A percentile compares a stretch with the other conserved stretches of the same genome.
Evolutionary conservation across 2,329 filamentous ascomycete genomes (phyloP).

Genomic region (Phaeosphaeriaceae sp.): DNA sequence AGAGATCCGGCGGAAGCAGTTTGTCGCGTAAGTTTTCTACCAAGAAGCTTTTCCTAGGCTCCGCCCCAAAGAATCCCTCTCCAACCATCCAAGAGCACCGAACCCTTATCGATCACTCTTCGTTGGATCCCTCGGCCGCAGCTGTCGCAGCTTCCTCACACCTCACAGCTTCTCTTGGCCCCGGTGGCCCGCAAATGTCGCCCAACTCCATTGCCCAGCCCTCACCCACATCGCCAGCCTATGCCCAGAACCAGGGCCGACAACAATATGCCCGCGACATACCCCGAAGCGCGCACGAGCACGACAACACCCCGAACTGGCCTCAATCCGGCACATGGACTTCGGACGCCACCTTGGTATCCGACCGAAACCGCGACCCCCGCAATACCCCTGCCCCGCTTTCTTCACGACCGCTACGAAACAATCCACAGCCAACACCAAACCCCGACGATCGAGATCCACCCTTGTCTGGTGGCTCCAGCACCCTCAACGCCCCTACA

Average conservation of each 20-base stretch:
- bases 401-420: slow-evolving; percentile 37
- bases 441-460: slow-evolving; percentile 44
- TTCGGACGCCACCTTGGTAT: slow-evolving; percentile 35
- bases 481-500: slow-evolving; percentile 29
- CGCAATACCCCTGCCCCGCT: slow-evolving; percentile 42
- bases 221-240: slow-evolving; percentile 59
- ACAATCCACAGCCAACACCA: slow-evolving; percentile 35
- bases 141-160: slow-evolving; percentile 58
- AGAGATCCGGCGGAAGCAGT: slow-evolving; percentile 51
- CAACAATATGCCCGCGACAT: slow-evolving; percentile 41
- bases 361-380: slow-evolving; percentile 39
- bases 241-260: slow-evolving; percentile 44
- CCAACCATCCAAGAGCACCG: slow-evolving; percentile 56
- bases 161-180: slow-evolving; percentile 56
- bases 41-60: slow-evolving; percentile 59
- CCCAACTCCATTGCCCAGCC: slow-evolving; percentile 52
- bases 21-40: slow-evolving; percentile 61
- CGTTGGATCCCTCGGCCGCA: slow-evolving; percentile 58
- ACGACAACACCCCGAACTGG: slow-evolving; percentile 41
- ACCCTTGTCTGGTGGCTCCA: slow-evolving; percentile 45
- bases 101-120: slow-evolving; percentile 49
- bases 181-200: slow-evolving; percentile 47
- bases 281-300: slow-evolving; percentile 39
- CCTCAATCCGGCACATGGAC: slow-evolving; percentile 37
- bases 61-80: slow-evolving; percentile 57